Base-by-base conservation (phyloP, 164 flowering plant genomes). In the Dillenia suffruticosa region DNA sequence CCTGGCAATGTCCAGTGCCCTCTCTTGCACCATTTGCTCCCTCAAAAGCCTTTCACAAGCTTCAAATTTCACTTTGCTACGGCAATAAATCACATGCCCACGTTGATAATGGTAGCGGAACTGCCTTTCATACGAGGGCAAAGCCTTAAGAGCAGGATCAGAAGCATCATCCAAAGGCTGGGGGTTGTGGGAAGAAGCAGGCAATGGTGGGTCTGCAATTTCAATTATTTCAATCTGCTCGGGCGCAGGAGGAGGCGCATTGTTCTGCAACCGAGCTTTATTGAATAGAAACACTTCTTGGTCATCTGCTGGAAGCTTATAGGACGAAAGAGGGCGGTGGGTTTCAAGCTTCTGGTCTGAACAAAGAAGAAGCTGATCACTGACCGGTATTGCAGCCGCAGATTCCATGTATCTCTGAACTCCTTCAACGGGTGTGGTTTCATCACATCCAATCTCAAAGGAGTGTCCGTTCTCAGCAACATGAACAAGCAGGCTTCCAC, bases 141-240 rank as follows among this genome's bases (percentile, higher is more conserved):
- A 78, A 8, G 98, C 98, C 69, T 88, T 95, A 13, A 90, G 64
- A n/a, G 99, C 99, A 32, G 99, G 99, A 66, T 95, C 99, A 3
- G 74, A 51, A 52, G 93, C 92, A 76, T 88, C 92, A 75, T 95
- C 99, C 65, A 92, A 61, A 11, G 96, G 95, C 49, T 95, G 99
- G 3, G 84, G 79, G 9, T 82, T 63, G 24, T 71, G 74, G 2
- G 86, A 77, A 4, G 88, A 70, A 9, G 91, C 76, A 9, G 92
- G 95, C 24, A 64, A 61, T 7, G 76, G 75, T 5, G 91, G 89
- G 11, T 81, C 86, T 1, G 71, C 54, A 54, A 77, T 67, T 45
- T 82, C 91, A 46, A 66, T 75, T 9, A 79, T 59, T 51, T 74
- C 83, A 57, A 87, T 59, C 58, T 73, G 81, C 68, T 88, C 97